Percentiles rank a stretch among this genome's conserved stretches.
phyloP scores from a whole-genome alignment of 192 early-diverging fungal species.

The Lunasporangiospora selenospora region DNA sequence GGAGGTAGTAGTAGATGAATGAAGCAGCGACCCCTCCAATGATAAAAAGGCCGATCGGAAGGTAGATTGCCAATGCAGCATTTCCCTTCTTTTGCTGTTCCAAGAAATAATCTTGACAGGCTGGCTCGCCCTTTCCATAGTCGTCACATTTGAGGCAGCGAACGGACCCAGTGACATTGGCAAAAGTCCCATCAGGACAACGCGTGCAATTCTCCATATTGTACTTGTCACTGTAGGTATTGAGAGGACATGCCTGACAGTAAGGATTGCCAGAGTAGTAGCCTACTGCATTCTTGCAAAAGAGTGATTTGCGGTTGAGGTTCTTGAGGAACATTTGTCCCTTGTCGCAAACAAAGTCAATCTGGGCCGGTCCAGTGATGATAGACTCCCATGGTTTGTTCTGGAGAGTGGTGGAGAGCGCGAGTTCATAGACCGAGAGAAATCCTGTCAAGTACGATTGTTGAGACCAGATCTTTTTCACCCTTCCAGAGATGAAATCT shows the following conservation, averaged over 20 bases:
- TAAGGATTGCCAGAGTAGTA: conserved; percentile 10
- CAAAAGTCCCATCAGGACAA: conserved; percentile 20
- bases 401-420: conserved; percentile 25
- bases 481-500: conserved; percentile 15
- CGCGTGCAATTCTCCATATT: conserved; percentile 22
- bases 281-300: conserved; percentile 1
- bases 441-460: conserved; percentile 44
- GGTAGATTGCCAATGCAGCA: conserved; percentile 16
- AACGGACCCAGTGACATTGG: conserved; percentile 17
- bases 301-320: conserved; percentile 4
- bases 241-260: conserved; percentile 15
- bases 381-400: conserved; percentile 36
- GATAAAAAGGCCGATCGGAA: conserved; percentile 19
- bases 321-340: conserved; percentile 10
- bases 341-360: conserved; percentile 26
- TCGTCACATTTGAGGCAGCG: conserved; percentile 24
- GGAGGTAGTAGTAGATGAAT: neutral
- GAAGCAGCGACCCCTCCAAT: neutral
- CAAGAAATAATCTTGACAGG: conserved; percentile 20
- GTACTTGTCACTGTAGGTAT: conserved; percentile 19
- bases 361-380: conserved; percentile 10
- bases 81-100: conserved; percentile 8
- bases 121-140: neutral
- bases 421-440: conserved; percentile 36
- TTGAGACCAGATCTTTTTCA: conserved; percentile 33